Evolutionary conservation across 306 rosid species (phyloP), one percentile per base, ranked within the genome.

Genomic region (Vicia faba): DNA sequence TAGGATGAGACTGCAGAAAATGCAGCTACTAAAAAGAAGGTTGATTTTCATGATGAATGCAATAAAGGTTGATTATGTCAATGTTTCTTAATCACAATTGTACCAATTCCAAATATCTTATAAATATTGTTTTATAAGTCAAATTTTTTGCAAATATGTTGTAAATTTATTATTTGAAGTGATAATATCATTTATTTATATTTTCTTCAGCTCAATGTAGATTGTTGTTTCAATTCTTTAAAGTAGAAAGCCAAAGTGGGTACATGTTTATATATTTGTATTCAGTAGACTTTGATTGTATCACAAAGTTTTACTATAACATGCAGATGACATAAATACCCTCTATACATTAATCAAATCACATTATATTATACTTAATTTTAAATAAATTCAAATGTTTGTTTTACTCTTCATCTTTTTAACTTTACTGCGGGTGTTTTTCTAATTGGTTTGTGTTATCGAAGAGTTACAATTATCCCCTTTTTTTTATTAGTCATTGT

Each of bases 371-470:
- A 44, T 8, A 5, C 18, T 44, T 44, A 44, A 44, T 44, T n/a
- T 5, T 14, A 3, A n/a, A n/a, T 16, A 45, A 45, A 45, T 1
- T 45, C 19, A n/a, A 10, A 45, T 45, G 10, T n/a, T 45, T 45
- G 18, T 45, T 45, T 40, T 40, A 40, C 45, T 3, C 14, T 40
- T 45, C 7, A 50, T 61, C 55, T 43, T 69, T 64, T 45, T 13
- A 23, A 29, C 50, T 35, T 19, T 53, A 56, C 31, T 8, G 5
- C 23, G 75, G 36, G 38, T 51, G 13, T 41, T 72, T 41, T 49
- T 15, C 23, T 65, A 15, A 51, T 54, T 54, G 39, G 58, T 43
- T 63, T 46, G 16, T 61, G 39, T 67, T 59, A 54, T 1, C 61
- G 64, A 61, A 35, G 44, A 51, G 59, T 56, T 59, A 19, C 7